These are phyloP conservation scores for Dendrobium huoshanense DNA, from an alignment of 106 monocot genomes.

Conservation along the genomic window DNA sequence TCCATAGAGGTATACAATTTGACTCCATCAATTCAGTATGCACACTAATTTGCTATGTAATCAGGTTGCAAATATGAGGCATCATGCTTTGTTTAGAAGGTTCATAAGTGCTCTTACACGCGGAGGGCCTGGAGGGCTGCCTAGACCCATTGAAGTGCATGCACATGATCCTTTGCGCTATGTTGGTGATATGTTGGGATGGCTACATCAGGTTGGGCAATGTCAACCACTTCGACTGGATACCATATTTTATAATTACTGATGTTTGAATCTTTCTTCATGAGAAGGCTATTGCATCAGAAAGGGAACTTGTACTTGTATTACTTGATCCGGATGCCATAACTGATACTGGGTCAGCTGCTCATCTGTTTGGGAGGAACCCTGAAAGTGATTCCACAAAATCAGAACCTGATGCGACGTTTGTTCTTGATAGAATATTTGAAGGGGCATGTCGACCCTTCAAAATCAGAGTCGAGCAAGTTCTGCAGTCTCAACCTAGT, in stretches of 20 bases:
- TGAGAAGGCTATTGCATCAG: conserved; percentile 86
- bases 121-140: conserved; percentile 94
- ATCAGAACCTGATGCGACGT: conserved; percentile 46
- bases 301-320: conserved; percentile 81
- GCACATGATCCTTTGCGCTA: conserved; percentile 99
- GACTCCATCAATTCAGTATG: conserved; percentile 10
- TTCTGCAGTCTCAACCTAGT: conserved; percentile 91
- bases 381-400: conserved; percentile 51
- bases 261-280: conserved; percentile 8
- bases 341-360: conserved; percentile 47
- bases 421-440: conserved; percentile 98
- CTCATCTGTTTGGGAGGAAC: conserved; percentile 26
- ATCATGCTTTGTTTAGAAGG: conserved; percentile 94
- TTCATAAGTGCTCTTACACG: conserved; percentile 97
- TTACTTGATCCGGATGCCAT: conserved; percentile 78
- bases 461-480: conserved; percentile 98
- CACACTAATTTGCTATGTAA: neutral
- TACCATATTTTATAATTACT: conserved; percentile 2
- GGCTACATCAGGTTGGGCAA: conserved; percentile 86
- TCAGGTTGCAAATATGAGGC: conserved; percentile 98
- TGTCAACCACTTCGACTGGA: neutral
- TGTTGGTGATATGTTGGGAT: conserved; percentile 97
- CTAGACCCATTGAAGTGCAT: conserved; percentile 99
- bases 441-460: conserved; percentile 97
- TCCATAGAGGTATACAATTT: neutral